Percentiles rank a stretch among this genome's conserved stretches.
Evolutionary conservation across 345 rosid species (phyloP).

Genomic region (Hirschfeldia incana): DNA sequence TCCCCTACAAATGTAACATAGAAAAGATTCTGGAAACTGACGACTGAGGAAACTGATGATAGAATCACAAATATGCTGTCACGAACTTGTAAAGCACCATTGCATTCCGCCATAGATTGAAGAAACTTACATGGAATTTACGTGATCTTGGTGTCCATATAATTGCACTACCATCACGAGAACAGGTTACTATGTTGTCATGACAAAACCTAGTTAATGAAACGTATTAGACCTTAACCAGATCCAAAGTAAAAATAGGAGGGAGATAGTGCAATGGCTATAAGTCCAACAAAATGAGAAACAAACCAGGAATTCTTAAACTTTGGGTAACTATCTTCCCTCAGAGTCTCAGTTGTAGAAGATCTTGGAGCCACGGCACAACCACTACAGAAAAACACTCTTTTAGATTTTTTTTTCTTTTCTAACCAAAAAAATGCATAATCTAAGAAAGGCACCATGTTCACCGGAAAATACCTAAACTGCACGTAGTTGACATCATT

Average conservation of each 20-base stretch:
- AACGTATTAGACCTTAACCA: conserved; percentile 22
- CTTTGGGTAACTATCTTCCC: conserved; percentile 89
- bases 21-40: conserved; percentile 8
- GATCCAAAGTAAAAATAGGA: conserved; percentile 13
- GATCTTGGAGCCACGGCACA: conserved; percentile 85
- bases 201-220: conserved; percentile 75
- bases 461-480: conserved; percentile 61
- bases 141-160: conserved; percentile 95
- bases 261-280: conserved; percentile 16
- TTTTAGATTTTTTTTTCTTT: conserved; percentile 11
- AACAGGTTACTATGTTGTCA: conserved; percentile 95
- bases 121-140: conserved; percentile 72
- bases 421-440: conserved; percentile 27
- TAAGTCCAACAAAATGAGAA: conserved; percentile 10
- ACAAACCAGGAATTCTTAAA: conserved; percentile 89
- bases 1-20: conserved; percentile 57
- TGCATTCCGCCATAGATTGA: conserved; percentile 3
- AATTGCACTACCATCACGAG: conserved; percentile 99
- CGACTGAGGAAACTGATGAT: background rate
- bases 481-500: conserved; percentile 98
- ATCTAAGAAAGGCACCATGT: conserved; percentile 13
- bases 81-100: conserved; percentile 9
- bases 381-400: conserved; percentile 57
- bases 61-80: conserved; percentile 17
- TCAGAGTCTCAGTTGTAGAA: conserved; percentile 61